Evolutionary conservation across 257 asterid genomes (phyloP), one percentile per base, ranked within the genome.

Genomic region (Euphrasia confusa): DNA sequence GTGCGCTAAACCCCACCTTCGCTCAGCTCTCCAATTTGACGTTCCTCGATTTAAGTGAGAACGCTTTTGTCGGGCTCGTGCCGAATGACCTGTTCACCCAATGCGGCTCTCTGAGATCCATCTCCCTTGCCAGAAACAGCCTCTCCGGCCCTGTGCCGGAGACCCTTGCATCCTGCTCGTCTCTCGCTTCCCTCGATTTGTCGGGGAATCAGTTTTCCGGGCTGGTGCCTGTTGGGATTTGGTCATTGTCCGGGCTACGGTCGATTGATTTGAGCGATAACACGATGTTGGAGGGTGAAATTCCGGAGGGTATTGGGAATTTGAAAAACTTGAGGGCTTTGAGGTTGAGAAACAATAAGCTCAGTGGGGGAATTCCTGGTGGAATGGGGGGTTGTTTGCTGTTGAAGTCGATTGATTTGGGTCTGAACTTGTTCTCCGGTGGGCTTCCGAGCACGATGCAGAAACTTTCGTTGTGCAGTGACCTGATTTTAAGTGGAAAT

Each of bases 121-220:
- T 93, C 63, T 89, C 96, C 7, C 72, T 93, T 71, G 85, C 96
- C 15, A 67, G 66, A 17, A 93, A 89, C 86, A 75, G 64, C 59
- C 81, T 93, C 65, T 75, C 82, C 0, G 99, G 99, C 55, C 77
- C 74, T 18, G 70, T 93, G 58, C 97, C 99, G 2, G 84, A 69
- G 67, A 85, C 90, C 72, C 73, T 93, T 62, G 80, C 84, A 74
- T 87, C 88, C 0, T 93, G 99, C 73, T 73, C 81, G 1, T 17
- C 83, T n/a, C 85, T 93, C 17, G 86, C 83, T 64, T 77, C 86
- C 0, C 69, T 93, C 58, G 76, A 89, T 72, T 69, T 93, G 12
- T 93, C 99, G 0, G 79, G 84, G 11, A 93, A 93, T 75, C 87
- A 74, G 83, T 85, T 93, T 66, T 80, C 92, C 0, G 99, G 99